Conservation (phyloP, 2,329 filamentous ascomycete species). For the Calonectria crousiana region DNA sequence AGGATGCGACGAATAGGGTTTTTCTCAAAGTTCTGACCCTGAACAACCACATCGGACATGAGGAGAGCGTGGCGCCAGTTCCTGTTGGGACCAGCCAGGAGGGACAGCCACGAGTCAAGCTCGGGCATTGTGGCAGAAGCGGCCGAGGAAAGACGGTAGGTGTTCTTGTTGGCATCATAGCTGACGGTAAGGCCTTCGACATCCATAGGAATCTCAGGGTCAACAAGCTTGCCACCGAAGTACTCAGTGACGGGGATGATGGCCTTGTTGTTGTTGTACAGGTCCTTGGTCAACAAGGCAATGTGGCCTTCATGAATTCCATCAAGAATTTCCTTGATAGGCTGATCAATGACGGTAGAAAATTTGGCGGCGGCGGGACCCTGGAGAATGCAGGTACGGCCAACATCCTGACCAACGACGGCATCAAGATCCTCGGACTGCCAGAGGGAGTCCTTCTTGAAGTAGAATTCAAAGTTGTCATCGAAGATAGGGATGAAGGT, state of each 20-base stretch:
- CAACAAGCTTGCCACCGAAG: conserved; percentile 89
- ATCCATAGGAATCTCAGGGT: conserved; percentile 78
- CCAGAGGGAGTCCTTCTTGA: conserved; percentile 99
- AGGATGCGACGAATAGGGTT: conserved; percentile 96
- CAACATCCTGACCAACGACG: conserved; percentile 95
- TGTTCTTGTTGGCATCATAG: conserved; percentile 81
- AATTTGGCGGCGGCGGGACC: conserved; percentile 93
- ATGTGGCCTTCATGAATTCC: conserved; percentile 92
- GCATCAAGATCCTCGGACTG: conserved; percentile 98
- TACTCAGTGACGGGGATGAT: conserved; percentile 91
- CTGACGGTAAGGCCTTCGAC: conserved; percentile 88
- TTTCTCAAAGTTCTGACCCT: conserved; percentile 96
- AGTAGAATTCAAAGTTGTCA: conserved; percentile 98
- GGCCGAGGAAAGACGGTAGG: conserved; percentile 84
- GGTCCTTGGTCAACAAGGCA: conserved; percentile 79
- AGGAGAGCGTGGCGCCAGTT: conserved; percentile 97
- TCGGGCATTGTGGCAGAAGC: conserved; percentile 81
- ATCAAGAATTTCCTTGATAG: conserved; percentile 94
- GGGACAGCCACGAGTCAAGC: conserved; percentile 85
- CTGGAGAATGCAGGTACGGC: conserved; percentile 94
- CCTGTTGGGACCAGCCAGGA: conserved; percentile 86
- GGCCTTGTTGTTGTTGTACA: conserved; percentile 80
- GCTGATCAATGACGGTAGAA: conserved; percentile 90
- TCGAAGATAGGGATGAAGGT: conserved; percentile 97
- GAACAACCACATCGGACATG: conserved; percentile 91